Base-by-base conservation (phyloP, 306 rosid genomes). In the Gastrolobium villosum region DNA sequence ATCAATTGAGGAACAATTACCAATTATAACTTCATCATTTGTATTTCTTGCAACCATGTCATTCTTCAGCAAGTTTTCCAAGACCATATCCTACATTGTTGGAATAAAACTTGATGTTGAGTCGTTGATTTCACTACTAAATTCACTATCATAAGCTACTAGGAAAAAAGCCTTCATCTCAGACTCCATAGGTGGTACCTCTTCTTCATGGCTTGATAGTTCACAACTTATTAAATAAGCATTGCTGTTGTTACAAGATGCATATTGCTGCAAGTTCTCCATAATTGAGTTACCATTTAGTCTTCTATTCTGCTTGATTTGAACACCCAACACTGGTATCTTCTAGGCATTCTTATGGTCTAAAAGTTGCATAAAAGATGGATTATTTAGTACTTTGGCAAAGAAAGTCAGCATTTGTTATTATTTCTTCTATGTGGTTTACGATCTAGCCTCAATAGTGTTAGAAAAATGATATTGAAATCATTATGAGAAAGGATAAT, bases 371-470 rank as follows among this genome's bases (percentile, higher is more conserved):
- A 88, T 5, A 28, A 90, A 88, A 8, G 84, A 72, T 1, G 87
- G 86, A n/a, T 80, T 89, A 2, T 53, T 85, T 1, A 90, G 81
- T 30, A 89, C 94, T 83, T 84, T 88, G 5, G 91, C 89, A 26
- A 93, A 88, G 84, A 93, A 93, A 49, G 36, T 59, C 83, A 89
- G 82, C 34, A 89, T 82, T 78, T 74, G 89, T 43, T 81, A 87
- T 65, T 93, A 96, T 72, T 89, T 93, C 74, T 56, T 90, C 83
- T 90, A 94, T 0, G 94, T 83, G 43, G 57, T 15, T 11, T 84
- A 83, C 43, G 90, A 57, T 43, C 94, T 88, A 28, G 74, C 80
- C 78, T 93, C 96, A 88, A 93, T 88, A 20, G 26, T 20, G 26
- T 20, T 20, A 20, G 26, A 20, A 20, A 20, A 20, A 20, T 20